Conservation (phyloP, 208 protist species). For the Angomonas ambiguus region DNA sequence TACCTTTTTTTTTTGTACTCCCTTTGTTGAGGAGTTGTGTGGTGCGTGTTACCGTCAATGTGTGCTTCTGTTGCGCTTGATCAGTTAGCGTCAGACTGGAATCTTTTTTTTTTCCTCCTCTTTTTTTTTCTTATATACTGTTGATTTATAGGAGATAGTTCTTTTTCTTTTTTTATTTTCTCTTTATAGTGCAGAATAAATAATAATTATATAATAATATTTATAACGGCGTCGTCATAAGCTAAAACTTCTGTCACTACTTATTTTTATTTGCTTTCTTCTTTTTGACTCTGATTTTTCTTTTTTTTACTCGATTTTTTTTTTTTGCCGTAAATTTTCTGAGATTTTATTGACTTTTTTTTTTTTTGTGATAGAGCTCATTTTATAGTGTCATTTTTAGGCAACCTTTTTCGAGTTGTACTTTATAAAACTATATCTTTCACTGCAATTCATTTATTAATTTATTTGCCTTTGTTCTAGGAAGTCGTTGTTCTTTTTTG, state of each 20-base stretch:
- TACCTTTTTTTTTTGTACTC: conserved; percentile 9
- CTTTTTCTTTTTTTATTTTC: background rate
- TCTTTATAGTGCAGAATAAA: too few species aligned
- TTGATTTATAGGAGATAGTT: background rate
- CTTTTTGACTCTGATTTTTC: background rate
- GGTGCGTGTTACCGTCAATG: too few species aligned
- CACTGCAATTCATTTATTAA: too few species aligned
- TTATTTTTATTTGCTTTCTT: background rate
- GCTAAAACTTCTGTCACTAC: background rate
- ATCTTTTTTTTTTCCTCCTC: background rate
- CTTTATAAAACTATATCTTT: too few species aligned
- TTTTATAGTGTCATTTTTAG: background rate
- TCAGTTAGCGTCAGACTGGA: too few species aligned
- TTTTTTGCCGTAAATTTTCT: background rate
- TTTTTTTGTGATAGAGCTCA: background rate
- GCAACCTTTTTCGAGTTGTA: too few species aligned
- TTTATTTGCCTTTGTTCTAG: too few species aligned
- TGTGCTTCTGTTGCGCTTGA: too few species aligned
- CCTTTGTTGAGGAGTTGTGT: too few species aligned
- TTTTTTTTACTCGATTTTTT: background rate
- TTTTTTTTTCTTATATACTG: background rate
- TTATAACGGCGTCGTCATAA: too few species aligned
- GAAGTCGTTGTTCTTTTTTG: too few species aligned
- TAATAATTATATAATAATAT: background rate
- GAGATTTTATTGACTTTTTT: conserved; percentile 1